These are phyloP conservation scores for Fusarium robinianum DNA, from an alignment of 2,329 filamentous ascomycete genomes.

Conservation along the genomic window DNA sequence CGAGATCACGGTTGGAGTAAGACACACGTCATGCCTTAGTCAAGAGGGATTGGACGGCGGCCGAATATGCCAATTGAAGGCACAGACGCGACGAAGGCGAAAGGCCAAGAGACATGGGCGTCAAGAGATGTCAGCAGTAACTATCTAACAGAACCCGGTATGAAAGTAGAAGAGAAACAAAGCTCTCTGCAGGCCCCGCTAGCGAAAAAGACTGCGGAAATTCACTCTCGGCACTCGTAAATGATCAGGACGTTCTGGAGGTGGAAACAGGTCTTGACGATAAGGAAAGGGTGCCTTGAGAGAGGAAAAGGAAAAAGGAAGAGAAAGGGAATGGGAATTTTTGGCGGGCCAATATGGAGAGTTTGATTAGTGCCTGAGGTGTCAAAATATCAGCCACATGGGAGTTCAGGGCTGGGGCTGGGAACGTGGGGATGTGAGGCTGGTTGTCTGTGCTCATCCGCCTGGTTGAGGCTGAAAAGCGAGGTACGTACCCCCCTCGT, in stretches of 20 bases:
- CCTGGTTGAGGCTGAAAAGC: background rate
- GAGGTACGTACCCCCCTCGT: constrained; percentile 33
- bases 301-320: constrained; percentile 45
- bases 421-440: background rate
- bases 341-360: constrained; percentile 9
- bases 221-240: constrained; percentile 83
- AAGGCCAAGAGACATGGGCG: background rate
- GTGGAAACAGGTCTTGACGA: constrained; percentile 78
- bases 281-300: constrained; percentile 86
- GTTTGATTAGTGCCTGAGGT: constrained; percentile 36
- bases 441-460: too few relatives aligned
- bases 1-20: too few relatives aligned
- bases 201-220: constrained; percentile 92
- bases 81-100: too few relatives aligned
- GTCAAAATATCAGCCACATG: background rate
- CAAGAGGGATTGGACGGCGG: too few relatives aligned
- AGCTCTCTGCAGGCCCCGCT: constrained; percentile 77
- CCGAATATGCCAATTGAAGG: too few relatives aligned
- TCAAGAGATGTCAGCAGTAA: constrained; percentile 72
- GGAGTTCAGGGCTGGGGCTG: background rate
- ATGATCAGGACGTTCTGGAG: constrained; percentile 87
- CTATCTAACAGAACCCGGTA: constrained; percentile 97
- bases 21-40: too few relatives aligned
- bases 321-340: constrained; percentile 28
- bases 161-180: constrained; percentile 45